Percentiles rank a stretch among this genome's conserved stretches.
Conservation (phyloP, 805 yeast genomes). For the Metschnikowia amazonensis region DNA sequence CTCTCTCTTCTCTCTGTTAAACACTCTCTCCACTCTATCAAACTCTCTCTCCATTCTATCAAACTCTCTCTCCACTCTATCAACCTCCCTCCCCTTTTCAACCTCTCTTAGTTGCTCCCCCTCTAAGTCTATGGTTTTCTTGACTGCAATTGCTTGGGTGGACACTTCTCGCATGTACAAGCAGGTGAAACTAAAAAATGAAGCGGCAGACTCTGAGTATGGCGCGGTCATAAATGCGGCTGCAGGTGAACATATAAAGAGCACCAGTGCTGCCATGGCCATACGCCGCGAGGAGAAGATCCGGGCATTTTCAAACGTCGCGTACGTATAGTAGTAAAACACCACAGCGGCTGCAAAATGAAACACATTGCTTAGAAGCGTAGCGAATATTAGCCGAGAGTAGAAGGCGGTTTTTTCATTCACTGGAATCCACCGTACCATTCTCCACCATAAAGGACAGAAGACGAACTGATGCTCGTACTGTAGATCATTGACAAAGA, state of each 20-base stretch:
- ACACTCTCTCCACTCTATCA: too few species aligned
- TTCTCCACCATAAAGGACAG: constrained; percentile 69
- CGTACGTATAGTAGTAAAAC: constrained; percentile 47
- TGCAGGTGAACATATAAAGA: constrained; percentile 67
- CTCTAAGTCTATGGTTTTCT: background rate
- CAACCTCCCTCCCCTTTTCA: too few species aligned
- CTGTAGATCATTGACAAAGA: constrained; percentile 46
- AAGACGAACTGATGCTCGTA: constrained; percentile 92
- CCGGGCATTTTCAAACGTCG: constrained; percentile 18
- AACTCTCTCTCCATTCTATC: too few species aligned
- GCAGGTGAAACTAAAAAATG: constrained; percentile 56
- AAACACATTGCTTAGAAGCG: constrained; percentile 47
- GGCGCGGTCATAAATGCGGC: constrained; percentile 73
- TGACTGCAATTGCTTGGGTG: constrained; percentile 8
- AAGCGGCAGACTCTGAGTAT: constrained; percentile 74
- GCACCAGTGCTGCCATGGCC: constrained; percentile 25
- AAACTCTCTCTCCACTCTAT: too few species aligned
- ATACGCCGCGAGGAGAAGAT: constrained; percentile 18
- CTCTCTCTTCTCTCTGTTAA: too few species aligned
- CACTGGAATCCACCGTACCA: constrained; percentile 30
- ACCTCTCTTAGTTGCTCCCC: too few species aligned
- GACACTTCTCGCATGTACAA: constrained; percentile 46
- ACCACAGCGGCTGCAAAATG: constrained; percentile 50
- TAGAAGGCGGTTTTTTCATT: constrained; percentile 9
- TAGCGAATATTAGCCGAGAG: constrained; percentile 22